Base-by-base conservation (phyloP, 2,329 filamentous ascomycete genomes). In the Venturia carpophila region DNA sequence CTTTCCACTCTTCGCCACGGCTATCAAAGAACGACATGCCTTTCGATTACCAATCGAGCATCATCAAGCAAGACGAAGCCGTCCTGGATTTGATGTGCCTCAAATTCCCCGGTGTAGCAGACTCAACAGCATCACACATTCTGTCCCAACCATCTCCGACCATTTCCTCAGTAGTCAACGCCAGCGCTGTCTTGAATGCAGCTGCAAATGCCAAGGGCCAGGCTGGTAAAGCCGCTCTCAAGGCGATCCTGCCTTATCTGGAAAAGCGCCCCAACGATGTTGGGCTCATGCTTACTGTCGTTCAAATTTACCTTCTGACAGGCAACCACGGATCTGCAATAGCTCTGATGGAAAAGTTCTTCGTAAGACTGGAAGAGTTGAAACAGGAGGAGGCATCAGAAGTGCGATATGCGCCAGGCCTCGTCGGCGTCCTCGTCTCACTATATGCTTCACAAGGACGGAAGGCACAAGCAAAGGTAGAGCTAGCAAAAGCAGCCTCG, bases 391-490 rank as follows among this genome's bases (percentile, higher is more conserved):
- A 83, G 19, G 81, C 87, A 66, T 80, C 85, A 65, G 86, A 92
- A 69, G 84, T 89, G 34, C 87, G 92, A 13, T 94, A 88, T 74
- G 87, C 91, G 34, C 93, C 94, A 0, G 93, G 93, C 2, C 80
- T 99, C 1, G 83, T 97, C 37, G 91, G 90, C 0, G 80, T 93
- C 1, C 80, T 90, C 3, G 87, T 96, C 11, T 87, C 90, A 1
- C 81, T 99, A 0, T 94, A 96, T 76, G 85, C 85, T 70, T 79
- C 82, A 1, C 88, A 94, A 73, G 87, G 89, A 47, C 89, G 92
- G 43, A 88, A 87, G 69, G 79, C 82, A 30, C 86, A 89, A 39
- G 86, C 90, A 67, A 89, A 89, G 68, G 77, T 79, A 7, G 90
- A 94, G 72, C 80, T 97, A 21, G 84, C 87, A 66, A 90, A 88